Conservation (phyloP, 1,284 basidiomycete genomes). For the Leucoagaricus sp. region DNA sequence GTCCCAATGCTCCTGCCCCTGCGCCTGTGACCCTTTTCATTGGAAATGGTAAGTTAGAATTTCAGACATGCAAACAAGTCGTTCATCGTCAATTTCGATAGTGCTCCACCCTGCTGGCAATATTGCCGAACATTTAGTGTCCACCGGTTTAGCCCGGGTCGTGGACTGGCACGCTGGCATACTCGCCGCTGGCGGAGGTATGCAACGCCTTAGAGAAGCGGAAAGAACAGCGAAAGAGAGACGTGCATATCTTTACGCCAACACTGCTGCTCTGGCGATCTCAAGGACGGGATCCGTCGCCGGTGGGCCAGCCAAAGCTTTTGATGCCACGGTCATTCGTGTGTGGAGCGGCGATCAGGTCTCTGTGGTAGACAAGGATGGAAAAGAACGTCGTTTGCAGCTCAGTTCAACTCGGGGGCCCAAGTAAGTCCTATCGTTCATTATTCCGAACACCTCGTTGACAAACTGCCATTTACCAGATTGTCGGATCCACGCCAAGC, state of each 20-base stretch:
- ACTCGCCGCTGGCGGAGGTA: slow-evolving; percentile 77
- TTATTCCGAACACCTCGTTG: neutral
- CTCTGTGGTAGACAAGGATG: slow-evolving; percentile 76
- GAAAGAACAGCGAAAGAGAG: slow-evolving; percentile 88
- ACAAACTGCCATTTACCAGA: slow-evolving; percentile 38
- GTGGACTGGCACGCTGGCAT: slow-evolving; percentile 99
- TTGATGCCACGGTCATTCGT: slow-evolving; percentile 85
- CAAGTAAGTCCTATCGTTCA: slow-evolving; percentile 50
- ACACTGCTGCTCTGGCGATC: slow-evolving; percentile 36
- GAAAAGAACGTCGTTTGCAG: slow-evolving; percentile 84
- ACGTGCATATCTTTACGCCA: slow-evolving; percentile 79
- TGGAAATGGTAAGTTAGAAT: slow-evolving; percentile 64
- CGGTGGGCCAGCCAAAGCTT: slow-evolving; percentile 51
- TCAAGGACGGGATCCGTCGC: slow-evolving; percentile 43
- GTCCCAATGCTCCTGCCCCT: slow-evolving; percentile 55
- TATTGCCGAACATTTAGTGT: slow-evolving; percentile 88
- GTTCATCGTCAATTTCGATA: slow-evolving; percentile 26
- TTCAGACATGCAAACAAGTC: neutral
- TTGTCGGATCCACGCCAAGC: slow-evolving; percentile 87
- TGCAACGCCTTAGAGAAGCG: slow-evolving; percentile 85
- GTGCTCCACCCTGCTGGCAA: slow-evolving; percentile 93
- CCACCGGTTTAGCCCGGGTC: slow-evolving; percentile 85
- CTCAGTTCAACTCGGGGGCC: slow-evolving; percentile 90
- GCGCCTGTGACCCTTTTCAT: slow-evolving; percentile 82
- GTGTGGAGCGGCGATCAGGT: slow-evolving; percentile 95